These are phyloP conservation scores for Polygonum maritimum DNA, from an alignment of 148 eudicot species.

Conservation along the genomic window DNA sequence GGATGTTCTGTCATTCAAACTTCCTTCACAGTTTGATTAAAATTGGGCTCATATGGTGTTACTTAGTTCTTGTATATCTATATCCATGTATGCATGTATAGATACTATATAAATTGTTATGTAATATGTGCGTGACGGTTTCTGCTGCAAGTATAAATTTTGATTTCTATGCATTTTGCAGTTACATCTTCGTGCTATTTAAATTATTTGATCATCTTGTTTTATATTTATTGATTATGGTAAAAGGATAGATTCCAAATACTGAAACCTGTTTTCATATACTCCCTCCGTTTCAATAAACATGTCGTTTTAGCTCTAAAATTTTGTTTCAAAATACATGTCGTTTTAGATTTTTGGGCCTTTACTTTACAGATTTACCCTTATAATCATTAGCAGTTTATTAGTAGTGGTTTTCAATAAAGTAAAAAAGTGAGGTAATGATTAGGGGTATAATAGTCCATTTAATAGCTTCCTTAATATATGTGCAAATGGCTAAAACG, in stretches of 20 bases:
- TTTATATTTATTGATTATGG: not conserved
- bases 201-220: not conserved
- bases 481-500: too few relatives aligned
- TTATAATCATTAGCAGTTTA: too few relatives aligned
- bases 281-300: too few relatives aligned
- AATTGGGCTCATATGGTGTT: not conserved
- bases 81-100: too few relatives aligned
- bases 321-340: too few relatives aligned
- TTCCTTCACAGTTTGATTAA: not conserved
- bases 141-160: not conserved
- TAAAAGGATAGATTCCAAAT: not conserved
- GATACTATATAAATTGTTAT: not conserved
- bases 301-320: too few relatives aligned
- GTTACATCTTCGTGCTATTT: not conserved
- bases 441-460: too few relatives aligned
- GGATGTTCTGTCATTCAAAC: not conserved
- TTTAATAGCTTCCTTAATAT: too few relatives aligned
- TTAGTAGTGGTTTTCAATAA: too few relatives aligned
- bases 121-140: not conserved
- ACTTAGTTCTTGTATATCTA: conserved; percentile 3
- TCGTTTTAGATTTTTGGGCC: too few relatives aligned
- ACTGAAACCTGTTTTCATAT: not conserved
- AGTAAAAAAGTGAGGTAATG: too few relatives aligned
- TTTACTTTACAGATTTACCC: too few relatives aligned
- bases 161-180: not conserved